Percentiles rank a stretch among this genome's conserved stretches.
Evolutionary conservation across 1,139 yeast genomes (phyloP).

Genomic region (Suhomyces anneliseae): DNA sequence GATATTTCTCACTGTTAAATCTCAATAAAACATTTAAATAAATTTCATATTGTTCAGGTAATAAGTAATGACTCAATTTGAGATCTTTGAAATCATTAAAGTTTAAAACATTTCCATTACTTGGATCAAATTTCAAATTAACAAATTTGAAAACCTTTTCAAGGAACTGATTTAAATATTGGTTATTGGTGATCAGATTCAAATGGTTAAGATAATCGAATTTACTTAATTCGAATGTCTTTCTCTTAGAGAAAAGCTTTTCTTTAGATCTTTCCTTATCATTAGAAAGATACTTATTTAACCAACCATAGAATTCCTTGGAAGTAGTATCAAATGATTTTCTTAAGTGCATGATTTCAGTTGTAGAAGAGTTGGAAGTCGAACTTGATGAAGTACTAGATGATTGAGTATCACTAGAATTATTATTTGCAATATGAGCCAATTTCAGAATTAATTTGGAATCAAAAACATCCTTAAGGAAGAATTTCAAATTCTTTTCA

Average conservation of each 20-base stretch:
- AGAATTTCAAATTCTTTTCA: conserved; percentile 32
- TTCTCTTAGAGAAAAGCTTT: conserved; percentile 59
- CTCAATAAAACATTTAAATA: conserved; percentile 37
- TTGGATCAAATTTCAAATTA: conserved; percentile 20
- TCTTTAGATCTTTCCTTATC: conserved; percentile 64
- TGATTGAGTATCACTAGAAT: conserved; percentile 1
- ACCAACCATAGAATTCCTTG: conserved; percentile 73
- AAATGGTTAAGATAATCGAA: conserved; percentile 70
- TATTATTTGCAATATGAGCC: conserved; percentile 2
- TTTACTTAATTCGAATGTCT: conserved; percentile 65
- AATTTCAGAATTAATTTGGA: conserved; percentile 29
- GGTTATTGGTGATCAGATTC: conserved; percentile 57
- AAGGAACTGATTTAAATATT: conserved; percentile 41
- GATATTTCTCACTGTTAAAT: conserved; percentile 45
- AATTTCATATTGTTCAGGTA: conserved; percentile 31
- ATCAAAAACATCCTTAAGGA: conserved; percentile 35
- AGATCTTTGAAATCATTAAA: conserved; percentile 21
- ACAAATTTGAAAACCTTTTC: conserved; percentile 43
- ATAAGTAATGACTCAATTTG: conserved; percentile 23
- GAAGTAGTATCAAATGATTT: conserved; percentile 71
- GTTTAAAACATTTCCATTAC: conserved; percentile 20
- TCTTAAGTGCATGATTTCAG: conserved; percentile 27
- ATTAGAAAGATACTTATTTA: conserved; percentile 64
- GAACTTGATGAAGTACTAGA: conserved; percentile 2
- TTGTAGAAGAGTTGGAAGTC: conserved; percentile 4